phyloP scores from a whole-genome alignment of 306 rosid species.

The Senna siamea region DNA sequence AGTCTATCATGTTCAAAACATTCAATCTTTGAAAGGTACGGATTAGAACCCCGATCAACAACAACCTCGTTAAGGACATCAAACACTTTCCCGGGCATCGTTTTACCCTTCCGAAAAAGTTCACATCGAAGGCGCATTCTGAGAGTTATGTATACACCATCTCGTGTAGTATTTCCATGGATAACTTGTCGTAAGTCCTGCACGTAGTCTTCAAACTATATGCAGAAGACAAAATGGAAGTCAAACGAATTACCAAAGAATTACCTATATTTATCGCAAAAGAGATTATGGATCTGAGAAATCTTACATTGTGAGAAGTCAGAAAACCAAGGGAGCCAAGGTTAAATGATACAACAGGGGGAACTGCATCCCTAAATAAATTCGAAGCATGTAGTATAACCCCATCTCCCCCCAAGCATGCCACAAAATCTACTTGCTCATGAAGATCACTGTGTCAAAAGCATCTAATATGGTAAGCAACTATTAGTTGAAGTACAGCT shows the following conservation, averaged over 20 bases:
- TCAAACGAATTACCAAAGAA: slow-evolving; percentile 32
- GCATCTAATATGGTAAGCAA: slow-evolving; percentile 41
- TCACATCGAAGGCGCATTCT: slow-evolving; percentile 98
- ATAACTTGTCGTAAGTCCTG: slow-evolving; percentile 84
- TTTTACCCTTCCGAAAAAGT: slow-evolving; percentile 78
- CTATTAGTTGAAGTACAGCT: slow-evolving; percentile 28
- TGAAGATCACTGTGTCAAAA: slow-evolving; percentile 77
- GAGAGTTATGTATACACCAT: slow-evolving; percentile 97
- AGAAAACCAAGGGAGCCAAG: slow-evolving; percentile 99
- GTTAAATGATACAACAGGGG: slow-evolving; percentile 95
- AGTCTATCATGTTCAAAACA: slow-evolving; percentile 91
- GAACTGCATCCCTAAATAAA: slow-evolving; percentile 87
- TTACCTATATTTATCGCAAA: slow-evolving; percentile 23
- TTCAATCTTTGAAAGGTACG: slow-evolving; percentile 96
- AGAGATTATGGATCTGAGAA: slow-evolving; percentile 32
- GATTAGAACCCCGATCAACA: slow-evolving; percentile 97
- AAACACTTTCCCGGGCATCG: slow-evolving; percentile 88
- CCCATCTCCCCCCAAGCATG: slow-evolving; percentile 99
- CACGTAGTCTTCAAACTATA: slow-evolving; percentile 74
- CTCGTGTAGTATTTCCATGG: slow-evolving; percentile 85
- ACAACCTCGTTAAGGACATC: slow-evolving; percentile 91
- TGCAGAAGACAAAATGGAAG: slow-evolving; percentile 41
- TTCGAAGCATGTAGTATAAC: slow-evolving; percentile 97
- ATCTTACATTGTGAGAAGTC: slow-evolving; percentile 86
- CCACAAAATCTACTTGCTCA: slow-evolving; percentile 96